phyloP scores from a whole-genome alignment of 1,139 yeast genomes.

The Saccharomyces pastorianus region DNA sequence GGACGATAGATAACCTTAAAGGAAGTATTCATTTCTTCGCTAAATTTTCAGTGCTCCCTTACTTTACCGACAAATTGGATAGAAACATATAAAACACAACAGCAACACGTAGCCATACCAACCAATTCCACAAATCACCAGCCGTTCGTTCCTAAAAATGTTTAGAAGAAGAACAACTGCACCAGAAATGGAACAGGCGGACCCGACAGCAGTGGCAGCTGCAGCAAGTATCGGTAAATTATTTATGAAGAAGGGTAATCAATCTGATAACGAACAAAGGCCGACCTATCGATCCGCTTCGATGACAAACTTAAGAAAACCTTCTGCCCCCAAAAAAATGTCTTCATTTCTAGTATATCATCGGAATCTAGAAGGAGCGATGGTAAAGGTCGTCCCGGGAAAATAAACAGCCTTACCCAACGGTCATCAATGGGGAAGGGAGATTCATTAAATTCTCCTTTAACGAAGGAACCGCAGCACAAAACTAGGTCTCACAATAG shows the following conservation, averaged over 20 bases:
- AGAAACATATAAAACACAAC: not conserved
- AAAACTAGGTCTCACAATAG: conserved; percentile 6
- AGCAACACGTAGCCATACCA: not conserved
- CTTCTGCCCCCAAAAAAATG: not conserved
- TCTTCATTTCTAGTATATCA: not conserved
- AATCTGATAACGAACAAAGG: conserved; percentile 21
- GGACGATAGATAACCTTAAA: not conserved
- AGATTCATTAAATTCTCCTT: not conserved
- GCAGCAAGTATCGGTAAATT: conserved; percentile 37
- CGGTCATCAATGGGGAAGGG: not conserved
- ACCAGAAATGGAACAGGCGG: conserved; percentile 7
- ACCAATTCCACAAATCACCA: not conserved
- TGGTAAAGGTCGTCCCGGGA: not conserved
- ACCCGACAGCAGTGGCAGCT: conserved; percentile 40
- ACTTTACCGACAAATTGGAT: not conserved
- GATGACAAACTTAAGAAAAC: conserved; percentile 7
- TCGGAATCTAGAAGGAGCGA: not conserved
- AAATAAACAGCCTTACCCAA: not conserved
- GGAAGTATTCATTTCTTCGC: not conserved
- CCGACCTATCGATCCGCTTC: conserved; percentile 12
- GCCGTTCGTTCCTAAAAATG: conserved; percentile 1
- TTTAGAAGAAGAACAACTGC: conserved; percentile 3
- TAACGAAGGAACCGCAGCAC: not conserved
- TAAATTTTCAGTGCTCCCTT: not conserved
- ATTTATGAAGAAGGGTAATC: conserved; percentile 25